phyloP scores from a whole-genome alignment of 1,284 basidiomycete genomes.

The Heliocybe sulcata region DNA sequence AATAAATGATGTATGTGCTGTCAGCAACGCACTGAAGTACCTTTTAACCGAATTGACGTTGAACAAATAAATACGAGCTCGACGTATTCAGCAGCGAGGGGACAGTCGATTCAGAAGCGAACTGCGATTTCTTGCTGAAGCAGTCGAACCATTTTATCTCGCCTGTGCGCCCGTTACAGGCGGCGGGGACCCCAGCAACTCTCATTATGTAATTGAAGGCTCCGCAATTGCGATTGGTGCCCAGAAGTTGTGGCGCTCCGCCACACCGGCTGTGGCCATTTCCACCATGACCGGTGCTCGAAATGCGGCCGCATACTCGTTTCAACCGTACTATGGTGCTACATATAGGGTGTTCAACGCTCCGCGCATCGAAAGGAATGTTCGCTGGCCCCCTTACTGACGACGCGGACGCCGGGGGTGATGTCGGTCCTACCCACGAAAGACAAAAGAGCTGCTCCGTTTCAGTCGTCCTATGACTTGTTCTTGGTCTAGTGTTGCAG shows the following conservation, averaged over 20 bases:
- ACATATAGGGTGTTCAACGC: not conserved
- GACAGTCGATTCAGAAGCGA: not conserved
- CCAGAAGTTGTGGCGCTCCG: not conserved
- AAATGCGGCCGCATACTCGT: not conserved
- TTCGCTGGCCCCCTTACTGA: too few relatives aligned
- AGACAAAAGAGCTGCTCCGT: too few relatives aligned
- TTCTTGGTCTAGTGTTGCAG: too few relatives aligned
- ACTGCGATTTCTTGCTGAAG: not conserved
- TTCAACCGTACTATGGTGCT: not conserved
- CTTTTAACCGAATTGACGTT: not conserved
- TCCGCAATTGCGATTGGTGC: not conserved
- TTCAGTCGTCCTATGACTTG: too few relatives aligned
- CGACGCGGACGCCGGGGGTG: too few relatives aligned
- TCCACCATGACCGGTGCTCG: not conserved
- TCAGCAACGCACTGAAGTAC: not conserved
- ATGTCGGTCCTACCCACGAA: too few relatives aligned
- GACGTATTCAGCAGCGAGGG: not conserved
- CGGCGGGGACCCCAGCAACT: not conserved
- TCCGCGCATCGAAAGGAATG: too few relatives aligned
- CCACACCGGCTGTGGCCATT: not conserved
- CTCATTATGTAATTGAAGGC: not conserved
- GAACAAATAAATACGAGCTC: not conserved
- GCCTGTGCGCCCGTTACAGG: not conserved
- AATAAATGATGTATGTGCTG: not conserved
- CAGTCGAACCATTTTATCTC: not conserved